Conservation (phyloP, 495 filamentous ascomycete species). For the Hypoxylon trugodes region DNA sequence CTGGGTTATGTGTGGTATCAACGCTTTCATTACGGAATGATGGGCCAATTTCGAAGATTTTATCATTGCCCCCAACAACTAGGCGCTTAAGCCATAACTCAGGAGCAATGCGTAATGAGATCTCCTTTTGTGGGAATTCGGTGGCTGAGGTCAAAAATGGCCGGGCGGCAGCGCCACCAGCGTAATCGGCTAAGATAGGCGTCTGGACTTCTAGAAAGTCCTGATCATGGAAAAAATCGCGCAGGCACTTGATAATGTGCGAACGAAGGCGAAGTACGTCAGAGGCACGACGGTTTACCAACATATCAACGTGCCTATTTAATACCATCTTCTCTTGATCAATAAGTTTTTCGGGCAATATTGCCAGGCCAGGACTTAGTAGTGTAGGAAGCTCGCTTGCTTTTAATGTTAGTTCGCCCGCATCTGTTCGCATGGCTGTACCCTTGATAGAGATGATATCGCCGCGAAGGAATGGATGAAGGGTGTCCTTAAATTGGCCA, state of each 20-base stretch:
- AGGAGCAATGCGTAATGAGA: conserved; percentile 86
- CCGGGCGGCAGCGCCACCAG: conserved; percentile 84
- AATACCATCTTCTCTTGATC: conserved; percentile 71
- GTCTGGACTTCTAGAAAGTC: conserved; percentile 89
- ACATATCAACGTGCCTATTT: conserved; percentile 82
- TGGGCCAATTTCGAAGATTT: conserved; percentile 91
- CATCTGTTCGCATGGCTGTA: conserved; percentile 70
- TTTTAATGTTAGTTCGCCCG: conserved; percentile 80
- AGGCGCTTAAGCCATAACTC: conserved; percentile 96
- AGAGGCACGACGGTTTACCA: conserved; percentile 70
- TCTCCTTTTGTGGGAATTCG: conserved; percentile 70
- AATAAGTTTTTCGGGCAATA: conserved; percentile 69
- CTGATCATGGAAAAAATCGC: conserved; percentile 72
- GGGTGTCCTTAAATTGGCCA: conserved; percentile 41
- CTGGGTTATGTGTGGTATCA: conserved; percentile 93
- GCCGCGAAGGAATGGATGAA: conserved; percentile 41
- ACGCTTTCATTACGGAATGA: conserved; percentile 96
- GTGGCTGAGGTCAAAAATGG: conserved; percentile 81
- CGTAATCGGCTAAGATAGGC: conserved; percentile 78
- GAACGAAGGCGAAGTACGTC: conserved; percentile 78
- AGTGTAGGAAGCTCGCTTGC: conserved; percentile 72
- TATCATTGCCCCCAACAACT: conserved; percentile 87
- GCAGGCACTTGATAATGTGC: conserved; percentile 74
- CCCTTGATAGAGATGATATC: conserved; percentile 65
- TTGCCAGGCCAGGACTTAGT: conserved; percentile 78